Evolutionary conservation across 306 rosid genomes (phyloP).

Genomic region (Acacia crassicarpa): DNA sequence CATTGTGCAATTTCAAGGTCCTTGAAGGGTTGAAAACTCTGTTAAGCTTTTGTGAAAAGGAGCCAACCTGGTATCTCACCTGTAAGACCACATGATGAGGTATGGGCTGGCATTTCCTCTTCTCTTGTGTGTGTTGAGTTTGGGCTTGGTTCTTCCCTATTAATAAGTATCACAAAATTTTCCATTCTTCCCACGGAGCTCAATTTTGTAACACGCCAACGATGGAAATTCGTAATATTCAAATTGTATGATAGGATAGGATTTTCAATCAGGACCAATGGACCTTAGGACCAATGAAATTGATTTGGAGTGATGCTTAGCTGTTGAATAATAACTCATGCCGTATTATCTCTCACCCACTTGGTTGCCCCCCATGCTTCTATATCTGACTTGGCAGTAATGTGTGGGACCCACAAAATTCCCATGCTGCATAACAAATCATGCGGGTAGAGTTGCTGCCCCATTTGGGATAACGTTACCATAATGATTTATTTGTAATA

Average conservation of each 20-base stretch:
- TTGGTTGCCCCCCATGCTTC: neutral
- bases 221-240: constrained; percentile 2
- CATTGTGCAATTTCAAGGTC: constrained; percentile 39
- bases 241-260: constrained; percentile 7
- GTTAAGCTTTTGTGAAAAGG: constrained; percentile 26
- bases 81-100: constrained; percentile 4
- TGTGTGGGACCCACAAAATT: neutral
- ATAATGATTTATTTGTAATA: no score
- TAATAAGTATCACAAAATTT: constrained; percentile 9
- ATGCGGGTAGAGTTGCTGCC: neutral
- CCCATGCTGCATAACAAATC: neutral
- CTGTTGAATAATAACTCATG: neutral
- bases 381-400: neutral
- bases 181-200: constrained; percentile 19
- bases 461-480: no score
- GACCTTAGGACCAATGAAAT: neutral
- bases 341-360: neutral
- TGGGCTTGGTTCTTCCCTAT: constrained; percentile 10
- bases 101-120: constrained; percentile 22
- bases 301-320: neutral
- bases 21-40: constrained; percentile 29
- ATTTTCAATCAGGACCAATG: neutral
- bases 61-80: constrained; percentile 5
- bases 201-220: constrained; percentile 7
- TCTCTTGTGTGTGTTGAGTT: constrained; percentile 17